These are phyloP conservation scores for Furcasterigmium sp. DNA, from an alignment of 2,329 filamentous ascomycete genomes.

Conservation along the genomic window DNA sequence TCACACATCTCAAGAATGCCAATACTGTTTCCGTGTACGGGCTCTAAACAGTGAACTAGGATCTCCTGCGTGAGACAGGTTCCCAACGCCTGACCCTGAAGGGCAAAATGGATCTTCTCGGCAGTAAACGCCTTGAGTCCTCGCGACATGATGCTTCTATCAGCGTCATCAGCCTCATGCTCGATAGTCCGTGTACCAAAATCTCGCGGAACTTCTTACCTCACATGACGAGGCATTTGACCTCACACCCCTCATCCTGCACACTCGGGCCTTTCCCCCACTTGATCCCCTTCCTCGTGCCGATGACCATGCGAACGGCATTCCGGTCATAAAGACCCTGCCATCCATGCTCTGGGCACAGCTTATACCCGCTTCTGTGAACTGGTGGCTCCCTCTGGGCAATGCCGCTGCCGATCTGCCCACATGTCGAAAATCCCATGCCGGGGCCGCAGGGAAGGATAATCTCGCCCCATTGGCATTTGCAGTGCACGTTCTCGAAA, in stretches of 20 bases:
- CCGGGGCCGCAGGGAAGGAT: constrained; percentile 39
- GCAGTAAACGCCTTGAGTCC: no score
- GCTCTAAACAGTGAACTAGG: no score
- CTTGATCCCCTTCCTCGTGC: constrained; percentile 37
- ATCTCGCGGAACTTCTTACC: background rate
- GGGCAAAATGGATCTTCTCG: no score
- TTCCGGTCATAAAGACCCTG: constrained; percentile 41
- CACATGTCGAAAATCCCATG: constrained; percentile 45
- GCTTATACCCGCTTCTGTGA: constrained; percentile 27
- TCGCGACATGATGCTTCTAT: no score
- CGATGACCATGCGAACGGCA: constrained; percentile 36
- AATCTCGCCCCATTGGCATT: constrained; percentile 48
- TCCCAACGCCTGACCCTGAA: no score
- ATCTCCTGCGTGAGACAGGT: no score
- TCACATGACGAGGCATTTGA: constrained; percentile 33
- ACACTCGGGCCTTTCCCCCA: constrained; percentile 40
- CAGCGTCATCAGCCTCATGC: no score
- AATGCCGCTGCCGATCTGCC: constrained; percentile 22
- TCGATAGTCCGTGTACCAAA: background rate
- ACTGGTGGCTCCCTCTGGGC: constrained; percentile 28
- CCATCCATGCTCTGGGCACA: constrained; percentile 37
- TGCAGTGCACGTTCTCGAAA: constrained; percentile 43
- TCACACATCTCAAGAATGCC: no score
- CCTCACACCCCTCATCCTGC: constrained; percentile 29
- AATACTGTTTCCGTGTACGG: no score